Conservation (phyloP, 139 green algal genomes). For the Coccomyxa sp. region DNA sequence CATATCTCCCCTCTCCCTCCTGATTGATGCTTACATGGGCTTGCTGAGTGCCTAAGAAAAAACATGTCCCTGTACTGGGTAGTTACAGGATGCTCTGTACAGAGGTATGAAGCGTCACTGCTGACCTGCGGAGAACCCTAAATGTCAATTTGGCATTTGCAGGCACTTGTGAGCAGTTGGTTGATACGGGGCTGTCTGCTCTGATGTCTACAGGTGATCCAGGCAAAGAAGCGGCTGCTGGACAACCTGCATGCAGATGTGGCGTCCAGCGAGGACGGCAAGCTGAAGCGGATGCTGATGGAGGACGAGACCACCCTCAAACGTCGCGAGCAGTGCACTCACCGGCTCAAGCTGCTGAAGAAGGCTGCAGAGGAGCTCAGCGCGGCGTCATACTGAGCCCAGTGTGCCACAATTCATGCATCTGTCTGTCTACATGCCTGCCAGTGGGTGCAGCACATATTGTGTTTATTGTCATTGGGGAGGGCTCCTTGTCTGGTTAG, state of each 20-base stretch:
- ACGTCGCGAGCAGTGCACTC: conserved; percentile 41
- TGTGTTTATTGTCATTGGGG: background rate
- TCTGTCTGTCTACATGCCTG: background rate
- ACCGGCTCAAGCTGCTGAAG: conserved; percentile 44
- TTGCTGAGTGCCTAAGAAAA: too few relatives aligned
- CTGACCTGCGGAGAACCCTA: too few relatives aligned
- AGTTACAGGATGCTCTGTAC: background rate
- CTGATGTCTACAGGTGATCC: conserved; percentile 18
- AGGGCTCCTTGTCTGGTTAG: background rate
- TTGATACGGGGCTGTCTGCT: background rate
- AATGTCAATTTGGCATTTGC: too few relatives aligned
- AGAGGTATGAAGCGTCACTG: too few relatives aligned
- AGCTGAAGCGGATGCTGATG: conserved; percentile 72
- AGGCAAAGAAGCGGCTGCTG: conserved; percentile 75
- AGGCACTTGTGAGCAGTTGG: too few relatives aligned
- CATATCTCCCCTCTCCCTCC: background rate
- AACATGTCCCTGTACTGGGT: background rate
- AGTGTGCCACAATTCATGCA: background rate
- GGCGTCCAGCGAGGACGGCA: conserved; percentile 68
- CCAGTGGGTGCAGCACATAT: too few relatives aligned
- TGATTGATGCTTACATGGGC: background rate
- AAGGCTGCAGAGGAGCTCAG: conserved; percentile 34
- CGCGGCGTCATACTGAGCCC: conserved; percentile 9
- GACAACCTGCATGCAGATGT: conserved; percentile 67
- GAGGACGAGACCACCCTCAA: conserved; percentile 78